These are phyloP conservation scores for Cyberlindnera nakhonratchasimensis DNA, from an alignment of 805 yeast genomes.

Conservation along the genomic window DNA sequence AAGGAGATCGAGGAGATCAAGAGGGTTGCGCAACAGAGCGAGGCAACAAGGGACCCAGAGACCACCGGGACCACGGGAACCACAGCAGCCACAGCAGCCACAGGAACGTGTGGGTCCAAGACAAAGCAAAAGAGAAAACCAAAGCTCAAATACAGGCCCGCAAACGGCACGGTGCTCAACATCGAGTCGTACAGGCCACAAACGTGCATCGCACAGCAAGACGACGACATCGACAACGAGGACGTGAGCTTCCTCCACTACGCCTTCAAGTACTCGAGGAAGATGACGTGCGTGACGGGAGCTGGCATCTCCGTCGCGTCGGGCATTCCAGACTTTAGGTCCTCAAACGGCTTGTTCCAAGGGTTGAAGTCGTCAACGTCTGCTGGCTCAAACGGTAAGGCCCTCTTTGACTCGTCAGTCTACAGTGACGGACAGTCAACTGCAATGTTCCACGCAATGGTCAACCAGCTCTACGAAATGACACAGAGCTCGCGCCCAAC, in stretches of 20 bases:
- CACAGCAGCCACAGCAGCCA: background rate
- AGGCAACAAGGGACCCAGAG: too few species aligned
- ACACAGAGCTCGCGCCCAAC: constrained; percentile 63
- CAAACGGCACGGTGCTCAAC: constrained; percentile 42
- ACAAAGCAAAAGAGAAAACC: constrained; percentile 38
- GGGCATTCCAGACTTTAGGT: constrained; percentile 87
- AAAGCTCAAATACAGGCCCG: constrained; percentile 43
- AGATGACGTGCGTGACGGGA: constrained; percentile 69
- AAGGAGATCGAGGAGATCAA: constrained; percentile 1
- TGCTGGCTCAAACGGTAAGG: constrained; percentile 49
- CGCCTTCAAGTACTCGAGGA: constrained; percentile 51
- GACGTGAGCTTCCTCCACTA: constrained; percentile 49
- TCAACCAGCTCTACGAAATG: constrained; percentile 55
- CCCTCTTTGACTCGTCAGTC: constrained; percentile 75
- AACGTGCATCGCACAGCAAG: constrained; percentile 32
- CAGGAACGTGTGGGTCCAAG: background rate
- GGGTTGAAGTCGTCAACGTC: constrained; percentile 41
- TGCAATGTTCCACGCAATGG: constrained; percentile 67
- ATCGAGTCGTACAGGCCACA: constrained; percentile 28
- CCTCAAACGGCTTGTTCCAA: constrained; percentile 72
- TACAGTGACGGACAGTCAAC: constrained; percentile 62
- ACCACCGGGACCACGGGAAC: background rate
- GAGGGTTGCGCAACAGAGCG: too few species aligned
- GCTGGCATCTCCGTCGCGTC: constrained; percentile 91
- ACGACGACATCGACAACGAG: constrained; percentile 31